Percentiles rank a stretch among this genome's conserved stretches.
Evolutionary conservation across 345 rosid genomes (phyloP).

Genomic region (Trapa bicornis): DNA sequence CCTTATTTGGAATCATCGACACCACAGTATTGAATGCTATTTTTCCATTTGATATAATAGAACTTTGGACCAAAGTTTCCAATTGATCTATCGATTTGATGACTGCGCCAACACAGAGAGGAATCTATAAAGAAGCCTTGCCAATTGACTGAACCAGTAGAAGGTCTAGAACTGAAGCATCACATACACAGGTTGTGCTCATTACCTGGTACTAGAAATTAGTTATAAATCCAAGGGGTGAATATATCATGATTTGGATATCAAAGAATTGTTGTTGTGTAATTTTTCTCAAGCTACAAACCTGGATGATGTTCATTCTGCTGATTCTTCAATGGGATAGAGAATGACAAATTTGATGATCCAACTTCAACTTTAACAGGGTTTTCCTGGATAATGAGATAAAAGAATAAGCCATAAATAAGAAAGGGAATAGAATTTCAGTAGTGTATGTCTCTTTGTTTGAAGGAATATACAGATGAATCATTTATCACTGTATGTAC

Average conservation of each 20-base stretch:
- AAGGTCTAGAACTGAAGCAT: background rate
- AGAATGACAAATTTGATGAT: conserved; percentile 30
- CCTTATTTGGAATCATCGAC: no score
- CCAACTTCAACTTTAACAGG: conserved; percentile 18
- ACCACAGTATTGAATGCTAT: no score
- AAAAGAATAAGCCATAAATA: background rate
- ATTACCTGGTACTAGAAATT: background rate
- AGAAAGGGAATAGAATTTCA: background rate
- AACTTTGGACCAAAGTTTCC: background rate
- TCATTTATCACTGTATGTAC: background rate
- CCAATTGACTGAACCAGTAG: background rate
- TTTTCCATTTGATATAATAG: background rate
- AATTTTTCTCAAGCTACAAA: conserved; percentile 16
- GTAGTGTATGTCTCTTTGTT: background rate
- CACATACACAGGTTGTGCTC: background rate
- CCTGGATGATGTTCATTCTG: conserved; percentile 38
- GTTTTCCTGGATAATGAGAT: conserved; percentile 21
- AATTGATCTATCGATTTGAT: background rate
- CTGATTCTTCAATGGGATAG: conserved; percentile 36
- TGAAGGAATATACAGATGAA: background rate
- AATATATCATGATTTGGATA: background rate
- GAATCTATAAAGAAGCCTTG: background rate
- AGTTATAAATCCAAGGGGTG: background rate
- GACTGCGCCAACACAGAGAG: background rate
- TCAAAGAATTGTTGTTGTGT: background rate